A percentile compares a stretch with the other conserved stretches of the same genome.
Conservation (phyloP, 2,329 filamentous ascomycete genomes). For the Nemania serpens region DNA sequence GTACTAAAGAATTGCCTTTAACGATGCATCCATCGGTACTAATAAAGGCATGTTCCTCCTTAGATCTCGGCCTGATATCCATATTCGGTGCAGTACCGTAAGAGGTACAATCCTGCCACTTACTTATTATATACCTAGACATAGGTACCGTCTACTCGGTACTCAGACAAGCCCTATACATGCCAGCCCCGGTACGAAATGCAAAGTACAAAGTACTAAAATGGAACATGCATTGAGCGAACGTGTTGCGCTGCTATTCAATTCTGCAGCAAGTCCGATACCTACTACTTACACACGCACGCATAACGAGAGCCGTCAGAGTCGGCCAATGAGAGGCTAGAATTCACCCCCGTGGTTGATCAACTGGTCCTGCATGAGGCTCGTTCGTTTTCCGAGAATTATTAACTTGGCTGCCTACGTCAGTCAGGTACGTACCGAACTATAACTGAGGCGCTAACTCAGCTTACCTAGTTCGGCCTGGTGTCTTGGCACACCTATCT, state of each 20-base stretch:
- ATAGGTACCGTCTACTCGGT: not conserved
- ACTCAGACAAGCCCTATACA: not conserved
- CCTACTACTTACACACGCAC: not conserved
- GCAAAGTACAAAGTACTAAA: no score
- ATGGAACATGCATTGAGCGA: no score
- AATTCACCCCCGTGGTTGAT: slow-evolving; percentile 36
- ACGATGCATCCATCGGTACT: not conserved
- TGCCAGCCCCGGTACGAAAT: no score
- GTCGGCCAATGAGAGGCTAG: slow-evolving; percentile 32
- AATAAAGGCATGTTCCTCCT: not conserved
- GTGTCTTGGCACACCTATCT: slow-evolving; percentile 4
- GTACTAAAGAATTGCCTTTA: not conserved
- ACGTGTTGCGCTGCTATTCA: no score
- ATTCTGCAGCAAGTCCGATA: not conserved
- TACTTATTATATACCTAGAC: not conserved
- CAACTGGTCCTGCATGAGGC: slow-evolving; percentile 35
- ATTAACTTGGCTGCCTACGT: slow-evolving; percentile 12
- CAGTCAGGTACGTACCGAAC: slow-evolving; percentile 8
- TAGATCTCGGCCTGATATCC: slow-evolving; percentile 6
- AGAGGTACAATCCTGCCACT: no score
- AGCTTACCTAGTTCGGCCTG: not conserved
- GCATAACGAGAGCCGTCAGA: not conserved
- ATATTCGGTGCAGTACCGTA: not conserved
- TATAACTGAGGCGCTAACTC: no score
- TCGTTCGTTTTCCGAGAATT: slow-evolving; percentile 17